Evolutionary conservation across 1,284 basidiomycete species (phyloP).

Genomic region (Boletus calvinii): DNA sequence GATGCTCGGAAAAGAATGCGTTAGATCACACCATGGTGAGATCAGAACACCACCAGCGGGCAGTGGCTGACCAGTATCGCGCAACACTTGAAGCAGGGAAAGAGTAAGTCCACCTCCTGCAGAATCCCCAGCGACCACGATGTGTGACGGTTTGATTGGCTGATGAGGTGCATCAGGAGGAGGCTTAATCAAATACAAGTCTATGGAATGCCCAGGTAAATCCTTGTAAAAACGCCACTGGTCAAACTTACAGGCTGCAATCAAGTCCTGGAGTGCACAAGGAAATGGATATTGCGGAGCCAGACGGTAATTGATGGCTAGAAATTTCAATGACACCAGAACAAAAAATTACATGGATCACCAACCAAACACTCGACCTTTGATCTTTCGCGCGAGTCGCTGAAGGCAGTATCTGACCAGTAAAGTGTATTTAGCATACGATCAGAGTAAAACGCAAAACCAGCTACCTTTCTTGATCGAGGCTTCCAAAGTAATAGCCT

Average conservation of each 20-base stretch:
- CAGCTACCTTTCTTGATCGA: constrained; percentile 69
- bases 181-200: constrained; percentile 55
- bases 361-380: constrained; percentile 80
- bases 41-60: constrained; percentile 87
- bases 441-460: constrained; percentile 11
- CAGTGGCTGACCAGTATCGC: constrained; percentile 79
- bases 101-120: constrained; percentile 90
- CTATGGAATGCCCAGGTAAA: constrained; percentile 28
- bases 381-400: constrained; percentile 86
- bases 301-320: constrained; percentile 87
- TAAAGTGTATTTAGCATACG: constrained; percentile 5
- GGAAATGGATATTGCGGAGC: constrained; percentile 97
- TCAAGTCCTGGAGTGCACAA: constrained; percentile 85
- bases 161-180: constrained; percentile 71
- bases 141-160: constrained; percentile 79
- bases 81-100: constrained; percentile 87
- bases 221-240: background rate
- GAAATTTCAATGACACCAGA: constrained; percentile 4
- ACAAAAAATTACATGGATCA: background rate
- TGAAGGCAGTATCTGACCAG: constrained; percentile 72
- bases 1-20: constrained; percentile 92
- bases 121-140: constrained; percentile 89
- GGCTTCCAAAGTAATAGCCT: constrained; percentile 80
- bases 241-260: constrained; percentile 70
- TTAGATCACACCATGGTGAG: constrained; percentile 92